Conservation (phyloP, 2,329 filamentous ascomycete species). For the Aspergillus novofumigatus region DNA sequence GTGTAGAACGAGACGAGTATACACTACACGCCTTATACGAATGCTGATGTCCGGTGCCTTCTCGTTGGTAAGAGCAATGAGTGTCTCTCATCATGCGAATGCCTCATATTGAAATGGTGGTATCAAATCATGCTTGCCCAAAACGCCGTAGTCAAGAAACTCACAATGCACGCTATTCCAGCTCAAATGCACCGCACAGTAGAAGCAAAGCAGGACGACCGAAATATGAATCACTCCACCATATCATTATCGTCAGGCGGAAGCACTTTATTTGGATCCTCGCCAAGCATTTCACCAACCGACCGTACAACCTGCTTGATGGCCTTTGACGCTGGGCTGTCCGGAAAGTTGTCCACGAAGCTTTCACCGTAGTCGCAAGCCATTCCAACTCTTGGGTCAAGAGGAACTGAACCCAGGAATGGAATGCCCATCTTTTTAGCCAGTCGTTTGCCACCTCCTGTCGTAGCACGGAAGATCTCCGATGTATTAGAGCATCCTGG, state of each 20-base stretch:
- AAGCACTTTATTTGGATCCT: constrained; percentile 52
- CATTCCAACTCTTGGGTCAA: constrained; percentile 93
- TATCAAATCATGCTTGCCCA: constrained; percentile 16
- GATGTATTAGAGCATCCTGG: constrained; percentile 76
- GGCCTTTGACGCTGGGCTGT: constrained; percentile 83
- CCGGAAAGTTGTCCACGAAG: constrained; percentile 89
- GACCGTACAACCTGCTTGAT: constrained; percentile 74
- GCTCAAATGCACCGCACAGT: constrained; percentile 19
- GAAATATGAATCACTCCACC: constrained; percentile 16
- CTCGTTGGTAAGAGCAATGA: neutral
- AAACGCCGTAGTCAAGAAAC: constrained; percentile 16
- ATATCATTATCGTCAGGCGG: constrained; percentile 30
- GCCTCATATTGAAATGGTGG: constrained; percentile 3
- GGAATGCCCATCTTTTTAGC: constrained; percentile 84
- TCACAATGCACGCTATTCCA: neutral
- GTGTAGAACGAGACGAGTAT: neutral
- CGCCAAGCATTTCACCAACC: constrained; percentile 62
- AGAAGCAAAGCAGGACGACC: constrained; percentile 11
- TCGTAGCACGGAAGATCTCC: constrained; percentile 87
- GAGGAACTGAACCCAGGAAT: constrained; percentile 82
- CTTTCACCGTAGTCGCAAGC: constrained; percentile 96
- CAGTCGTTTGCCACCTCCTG: constrained; percentile 75
- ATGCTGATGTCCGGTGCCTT: neutral
- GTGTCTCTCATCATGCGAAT: neutral
- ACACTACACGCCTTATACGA: neutral